These are phyloP conservation scores for Penicillium hordei DNA, from an alignment of 2,329 filamentous ascomycete species.

Conservation along the genomic window DNA sequence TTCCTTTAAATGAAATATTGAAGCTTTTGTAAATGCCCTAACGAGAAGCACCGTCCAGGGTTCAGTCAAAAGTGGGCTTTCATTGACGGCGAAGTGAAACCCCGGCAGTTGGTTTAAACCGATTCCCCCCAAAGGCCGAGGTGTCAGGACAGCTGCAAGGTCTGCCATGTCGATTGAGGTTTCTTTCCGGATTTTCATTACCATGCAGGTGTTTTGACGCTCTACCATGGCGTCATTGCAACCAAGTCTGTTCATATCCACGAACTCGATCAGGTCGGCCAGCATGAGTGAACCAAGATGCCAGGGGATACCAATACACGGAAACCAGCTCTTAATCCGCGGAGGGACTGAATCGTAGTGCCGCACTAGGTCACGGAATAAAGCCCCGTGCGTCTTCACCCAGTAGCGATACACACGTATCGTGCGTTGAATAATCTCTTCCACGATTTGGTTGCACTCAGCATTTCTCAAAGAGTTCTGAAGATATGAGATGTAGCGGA, in stretches of 20 bases:
- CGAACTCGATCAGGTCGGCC: not conserved
- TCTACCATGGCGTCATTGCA: not conserved
- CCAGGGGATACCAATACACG: not conserved
- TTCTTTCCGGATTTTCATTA: not conserved
- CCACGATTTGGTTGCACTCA: not conserved
- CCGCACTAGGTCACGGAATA: not conserved
- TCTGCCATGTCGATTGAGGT: not conserved
- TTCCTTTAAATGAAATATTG: not conserved
- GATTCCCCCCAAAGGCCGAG: not conserved
- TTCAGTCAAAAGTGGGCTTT: not conserved
- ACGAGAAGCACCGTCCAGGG: not conserved
- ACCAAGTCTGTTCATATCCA: not conserved
- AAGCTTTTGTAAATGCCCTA: not conserved
- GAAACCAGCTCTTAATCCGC: not conserved
- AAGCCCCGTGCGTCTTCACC: not conserved
- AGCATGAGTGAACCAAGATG: not conserved
- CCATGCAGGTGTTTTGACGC: not conserved
- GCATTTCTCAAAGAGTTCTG: not conserved
- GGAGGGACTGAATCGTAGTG: not conserved
- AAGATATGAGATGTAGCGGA: not conserved
- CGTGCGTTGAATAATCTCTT: not conserved
- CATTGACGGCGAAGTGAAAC: not conserved
- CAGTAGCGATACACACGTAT: not conserved
- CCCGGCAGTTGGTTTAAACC: not conserved
- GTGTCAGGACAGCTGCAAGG: not conserved